Evolutionary conservation across 164 flowering plant species (phyloP), one percentile per base, ranked within the genome.

Genomic region (Cinnamomum chago): DNA sequence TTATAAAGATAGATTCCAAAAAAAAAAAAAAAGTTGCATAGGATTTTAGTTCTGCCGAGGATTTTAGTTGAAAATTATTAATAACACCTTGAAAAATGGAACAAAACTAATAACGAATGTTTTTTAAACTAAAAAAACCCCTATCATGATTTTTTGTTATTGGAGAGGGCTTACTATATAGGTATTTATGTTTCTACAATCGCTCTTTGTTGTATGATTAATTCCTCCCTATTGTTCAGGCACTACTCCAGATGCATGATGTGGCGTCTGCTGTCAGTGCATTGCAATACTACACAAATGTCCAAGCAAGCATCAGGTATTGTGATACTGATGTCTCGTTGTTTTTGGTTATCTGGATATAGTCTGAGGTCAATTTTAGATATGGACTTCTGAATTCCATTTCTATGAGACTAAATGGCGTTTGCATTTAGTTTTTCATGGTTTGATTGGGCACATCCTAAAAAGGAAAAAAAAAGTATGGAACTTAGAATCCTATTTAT

Each of bases 231-330:
- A 55, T 5, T 75, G 60, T 58, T 55, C 82, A 95, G 99, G 99
- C 98, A 62, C 97, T 95, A 78, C 83, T 95, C 58, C 99, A 93
- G 80, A 95, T 95, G 98, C 95, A 93, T 84, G 98, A 95, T 82
- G 72, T 92, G 64, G 71, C 97, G 72, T 78, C 97, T 33, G 98
- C 99, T 67, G 81, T 91, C 60, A 88, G 65, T 87, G 94, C 92
- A 50, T 50, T 95, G 80, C 97, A 95, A 68, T 93, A 84, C 80
- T 93, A 89, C 72, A 72, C 90, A 65, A 90, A 84, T 82, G 88
- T 89, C 58, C 99, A 92, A 75, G 97, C 99, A 17, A 87, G 88
- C 77, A 85, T 95, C 71, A 90, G 98, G 99, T 92, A 76, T 64
- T 24, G 18, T 24, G 40, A 25, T 47, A 18, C 68, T 77, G 9